Evolutionary conservation across 2,329 filamentous ascomycete genomes (phyloP).

Genomic region (Fusarium concolor): DNA sequence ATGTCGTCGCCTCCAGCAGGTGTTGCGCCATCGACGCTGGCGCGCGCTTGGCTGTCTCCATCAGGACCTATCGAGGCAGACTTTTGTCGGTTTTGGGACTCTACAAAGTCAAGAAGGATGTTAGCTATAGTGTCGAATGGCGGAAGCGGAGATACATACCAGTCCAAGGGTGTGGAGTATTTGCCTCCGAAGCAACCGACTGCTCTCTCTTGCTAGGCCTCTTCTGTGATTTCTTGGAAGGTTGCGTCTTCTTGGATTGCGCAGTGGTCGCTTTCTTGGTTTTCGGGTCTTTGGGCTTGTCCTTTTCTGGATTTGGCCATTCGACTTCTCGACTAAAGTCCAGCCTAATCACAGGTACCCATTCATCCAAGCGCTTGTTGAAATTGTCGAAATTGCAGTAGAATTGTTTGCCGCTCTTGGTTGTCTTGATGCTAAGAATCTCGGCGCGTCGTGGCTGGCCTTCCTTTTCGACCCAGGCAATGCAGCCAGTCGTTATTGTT

Average conservation of each 20-base stretch:
- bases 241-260: slow-evolving; percentile 67
- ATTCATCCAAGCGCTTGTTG: slow-evolving; percentile 89
- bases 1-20: slow-evolving; percentile 62
- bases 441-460: slow-evolving; percentile 91
- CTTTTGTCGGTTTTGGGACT: slow-evolving; percentile 59
- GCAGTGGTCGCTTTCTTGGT: slow-evolving; percentile 74
- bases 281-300: slow-evolving; percentile 79
- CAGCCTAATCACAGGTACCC: slow-evolving; percentile 85
- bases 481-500: slow-evolving; percentile 74
- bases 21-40: slow-evolving; percentile 59
- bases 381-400: slow-evolving; percentile 99
- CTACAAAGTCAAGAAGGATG: slow-evolving; percentile 57
- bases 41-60: slow-evolving; percentile 58
- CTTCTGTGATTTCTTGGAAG: slow-evolving; percentile 70
- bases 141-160: slow-evolving; percentile 42
- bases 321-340: slow-evolving; percentile 93
- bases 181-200: slow-evolving; percentile 64
- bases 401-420: slow-evolving; percentile 87
- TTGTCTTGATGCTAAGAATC: slow-evolving; percentile 92
- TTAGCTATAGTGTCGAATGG: not conserved
- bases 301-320: slow-evolving; percentile 93
- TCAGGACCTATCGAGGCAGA: slow-evolving; percentile 57
- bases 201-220: slow-evolving; percentile 66
- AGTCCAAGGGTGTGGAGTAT: slow-evolving; percentile 66
- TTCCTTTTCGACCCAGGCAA: slow-evolving; percentile 74